phyloP scores from a whole-genome alignment of 352 stramenopile genomes.

The Pythium periplocum region DNA sequence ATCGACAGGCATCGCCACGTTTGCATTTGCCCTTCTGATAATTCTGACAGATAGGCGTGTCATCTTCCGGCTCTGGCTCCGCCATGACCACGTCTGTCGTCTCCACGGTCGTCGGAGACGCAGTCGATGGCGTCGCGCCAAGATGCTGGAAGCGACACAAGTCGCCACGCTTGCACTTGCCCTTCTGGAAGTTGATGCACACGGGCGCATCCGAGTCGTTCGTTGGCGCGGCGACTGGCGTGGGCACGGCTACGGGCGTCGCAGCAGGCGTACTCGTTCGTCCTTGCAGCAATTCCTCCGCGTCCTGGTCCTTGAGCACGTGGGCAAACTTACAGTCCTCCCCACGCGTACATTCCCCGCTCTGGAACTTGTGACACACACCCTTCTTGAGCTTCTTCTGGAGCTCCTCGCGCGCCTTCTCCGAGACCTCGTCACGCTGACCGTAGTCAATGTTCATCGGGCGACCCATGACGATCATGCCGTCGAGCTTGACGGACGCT shows the following conservation, averaged over 20 bases:
- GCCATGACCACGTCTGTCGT: not conserved
- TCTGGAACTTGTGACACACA: conserved; percentile 37
- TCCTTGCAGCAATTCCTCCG: conserved; percentile 4
- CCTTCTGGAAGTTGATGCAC: conserved; percentile 31
- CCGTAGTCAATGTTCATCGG: conserved; percentile 84
- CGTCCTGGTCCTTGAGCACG: conserved; percentile 17
- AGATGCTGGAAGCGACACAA: conserved; percentile 29
- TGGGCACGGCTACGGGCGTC: not conserved
- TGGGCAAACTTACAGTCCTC: conserved; percentile 43
- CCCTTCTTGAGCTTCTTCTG: conserved; percentile 52
- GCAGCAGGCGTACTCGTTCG: not conserved
- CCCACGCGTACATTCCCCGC: conserved; percentile 26
- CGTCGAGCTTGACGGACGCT: conserved; percentile 72
- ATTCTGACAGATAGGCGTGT: conserved; percentile 25
- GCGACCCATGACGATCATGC: conserved; percentile 78
- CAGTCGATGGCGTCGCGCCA: not conserved
- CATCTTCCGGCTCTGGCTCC: conserved; percentile 9
- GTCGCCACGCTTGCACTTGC: conserved; percentile 29
- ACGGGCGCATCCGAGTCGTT: conserved; percentile 15
- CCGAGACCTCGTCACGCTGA: conserved; percentile 54
- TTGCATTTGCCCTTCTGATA: conserved; percentile 42
- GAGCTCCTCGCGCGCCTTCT: conserved; percentile 63
- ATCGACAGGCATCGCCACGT: conserved; percentile 26
- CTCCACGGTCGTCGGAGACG: not conserved
- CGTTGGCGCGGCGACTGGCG: not conserved